Conservation (phyloP, 306 rosid genomes). For the Cyamopsis tetragonoloba region DNA sequence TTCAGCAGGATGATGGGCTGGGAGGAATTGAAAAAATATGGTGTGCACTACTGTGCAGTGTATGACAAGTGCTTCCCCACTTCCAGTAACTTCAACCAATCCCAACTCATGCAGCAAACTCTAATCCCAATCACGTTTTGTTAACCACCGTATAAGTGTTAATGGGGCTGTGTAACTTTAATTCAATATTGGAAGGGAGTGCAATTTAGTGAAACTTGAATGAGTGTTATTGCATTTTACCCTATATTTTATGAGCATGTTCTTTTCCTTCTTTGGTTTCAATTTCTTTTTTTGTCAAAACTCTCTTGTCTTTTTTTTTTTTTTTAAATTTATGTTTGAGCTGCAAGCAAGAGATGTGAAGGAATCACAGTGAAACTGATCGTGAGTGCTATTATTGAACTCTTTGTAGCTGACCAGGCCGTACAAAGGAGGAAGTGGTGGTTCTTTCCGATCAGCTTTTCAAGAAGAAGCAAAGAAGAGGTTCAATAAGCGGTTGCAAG, state of each 20-base stretch:
- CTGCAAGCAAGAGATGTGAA: background rate
- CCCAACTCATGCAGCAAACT: no score
- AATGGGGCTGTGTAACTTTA: no score
- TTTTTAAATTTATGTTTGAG: background rate
- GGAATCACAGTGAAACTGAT: constrained; percentile 31
- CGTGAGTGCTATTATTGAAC: constrained; percentile 26
- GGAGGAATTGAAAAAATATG: no score
- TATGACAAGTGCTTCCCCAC: no score
- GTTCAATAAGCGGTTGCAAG: constrained; percentile 75
- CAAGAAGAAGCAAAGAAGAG: constrained; percentile 90
- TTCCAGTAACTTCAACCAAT: no score
- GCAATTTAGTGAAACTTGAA: no score
- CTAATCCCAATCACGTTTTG: no score
- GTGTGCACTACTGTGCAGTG: no score
- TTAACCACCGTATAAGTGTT: no score
- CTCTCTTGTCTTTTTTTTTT: background rate
- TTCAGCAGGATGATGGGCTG: no score
- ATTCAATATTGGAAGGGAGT: no score
- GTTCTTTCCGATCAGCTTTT: constrained; percentile 59
- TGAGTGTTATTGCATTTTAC: no score
- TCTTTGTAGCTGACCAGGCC: constrained; percentile 61
- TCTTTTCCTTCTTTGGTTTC: background rate
- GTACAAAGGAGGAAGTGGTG: constrained; percentile 48
- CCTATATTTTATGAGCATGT: background rate
- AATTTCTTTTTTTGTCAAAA: background rate